phyloP scores from a whole-genome alignment of 805 yeast genomes.

The Kazachstania africana region DNA sequence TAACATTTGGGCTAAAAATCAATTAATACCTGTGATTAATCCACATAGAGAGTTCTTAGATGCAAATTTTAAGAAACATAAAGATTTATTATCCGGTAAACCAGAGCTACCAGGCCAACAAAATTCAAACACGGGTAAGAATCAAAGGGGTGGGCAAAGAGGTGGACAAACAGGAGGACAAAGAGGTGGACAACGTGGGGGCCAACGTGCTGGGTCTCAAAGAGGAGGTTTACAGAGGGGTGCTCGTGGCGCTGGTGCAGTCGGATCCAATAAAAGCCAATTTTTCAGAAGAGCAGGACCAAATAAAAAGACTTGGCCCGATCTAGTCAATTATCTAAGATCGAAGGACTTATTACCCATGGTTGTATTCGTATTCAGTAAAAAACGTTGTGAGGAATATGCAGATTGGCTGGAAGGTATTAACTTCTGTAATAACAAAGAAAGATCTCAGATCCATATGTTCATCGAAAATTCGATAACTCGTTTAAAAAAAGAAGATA shows the following conservation, averaged over 20 bases:
- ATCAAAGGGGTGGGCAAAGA: constrained; percentile 4
- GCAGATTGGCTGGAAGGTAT: constrained; percentile 66
- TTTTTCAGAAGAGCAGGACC: constrained; percentile 51
- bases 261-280: constrained; percentile 25
- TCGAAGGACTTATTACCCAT: constrained; percentile 72
- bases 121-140: constrained; percentile 6
- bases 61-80: constrained; percentile 49
- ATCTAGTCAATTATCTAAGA: constrained; percentile 58
- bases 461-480: constrained; percentile 83
- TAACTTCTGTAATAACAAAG: constrained; percentile 74
- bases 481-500: constrained; percentile 79
- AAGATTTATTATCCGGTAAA: constrained; percentile 36
- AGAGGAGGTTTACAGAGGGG: constrained; percentile 26
- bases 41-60: constrained; percentile 60
- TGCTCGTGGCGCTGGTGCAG: constrained; percentile 31
- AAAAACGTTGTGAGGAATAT: constrained; percentile 86
- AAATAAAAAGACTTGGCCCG: constrained; percentile 66
- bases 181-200: constrained; percentile 18
- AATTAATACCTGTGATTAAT: constrained; percentile 62
- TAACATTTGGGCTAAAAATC: constrained; percentile 69
- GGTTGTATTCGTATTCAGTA: constrained; percentile 86
- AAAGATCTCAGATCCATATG: constrained; percentile 85
- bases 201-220: constrained; percentile 18
- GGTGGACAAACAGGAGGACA: constrained; percentile 12
- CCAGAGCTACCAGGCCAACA: constrained; percentile 8